Evolutionary conservation across 2,329 filamentous ascomycete genomes (phyloP).

Genomic region (Nigrospora sphaerica): DNA sequence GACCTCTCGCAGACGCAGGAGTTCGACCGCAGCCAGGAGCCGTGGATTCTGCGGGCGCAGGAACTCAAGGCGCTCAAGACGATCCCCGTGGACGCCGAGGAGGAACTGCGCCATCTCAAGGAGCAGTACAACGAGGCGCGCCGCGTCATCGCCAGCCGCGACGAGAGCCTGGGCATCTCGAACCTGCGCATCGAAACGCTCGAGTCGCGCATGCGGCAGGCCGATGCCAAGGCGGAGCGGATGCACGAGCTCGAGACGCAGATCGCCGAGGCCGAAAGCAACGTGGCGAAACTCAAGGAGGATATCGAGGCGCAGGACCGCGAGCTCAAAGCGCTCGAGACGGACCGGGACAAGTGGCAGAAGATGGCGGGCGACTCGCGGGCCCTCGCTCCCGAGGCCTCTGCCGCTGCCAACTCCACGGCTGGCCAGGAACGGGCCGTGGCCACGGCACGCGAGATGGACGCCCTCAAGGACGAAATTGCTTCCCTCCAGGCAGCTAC

Average conservation of each 20-base stretch:
- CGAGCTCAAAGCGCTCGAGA: constrained; percentile 57
- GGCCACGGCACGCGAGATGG: constrained; percentile 65
- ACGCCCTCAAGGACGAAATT: constrained; percentile 63
- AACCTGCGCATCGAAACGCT: constrained; percentile 92
- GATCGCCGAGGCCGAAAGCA: constrained; percentile 45
- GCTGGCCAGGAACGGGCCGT: constrained; percentile 60
- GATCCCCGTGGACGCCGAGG: constrained; percentile 74
- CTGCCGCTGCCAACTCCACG: constrained; percentile 22
- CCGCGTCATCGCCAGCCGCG: constrained; percentile 62
- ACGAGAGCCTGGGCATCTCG: constrained; percentile 78
- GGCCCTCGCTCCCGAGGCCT: constrained; percentile 35
- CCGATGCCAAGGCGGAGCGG: constrained; percentile 65
- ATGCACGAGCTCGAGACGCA: constrained; percentile 59
- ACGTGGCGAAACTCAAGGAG: constrained; percentile 48
- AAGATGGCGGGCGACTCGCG: constrained; percentile 59
- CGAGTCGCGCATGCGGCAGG: constrained; percentile 79
- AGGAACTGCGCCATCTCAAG: constrained; percentile 73
- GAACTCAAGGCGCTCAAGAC: constrained; percentile 78
- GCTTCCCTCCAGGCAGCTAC: constrained; percentile 57
- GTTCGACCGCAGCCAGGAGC: constrained; percentile 68
- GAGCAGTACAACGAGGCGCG: constrained; percentile 75
- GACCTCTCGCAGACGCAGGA: constrained; percentile 69
- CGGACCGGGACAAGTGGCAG: constrained; percentile 64
- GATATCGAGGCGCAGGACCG: constrained; percentile 62
- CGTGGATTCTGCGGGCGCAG: constrained; percentile 77